Evolutionary conservation across 1,284 basidiomycete species (phyloP).

Genomic region (Phlebopus sp.): DNA sequence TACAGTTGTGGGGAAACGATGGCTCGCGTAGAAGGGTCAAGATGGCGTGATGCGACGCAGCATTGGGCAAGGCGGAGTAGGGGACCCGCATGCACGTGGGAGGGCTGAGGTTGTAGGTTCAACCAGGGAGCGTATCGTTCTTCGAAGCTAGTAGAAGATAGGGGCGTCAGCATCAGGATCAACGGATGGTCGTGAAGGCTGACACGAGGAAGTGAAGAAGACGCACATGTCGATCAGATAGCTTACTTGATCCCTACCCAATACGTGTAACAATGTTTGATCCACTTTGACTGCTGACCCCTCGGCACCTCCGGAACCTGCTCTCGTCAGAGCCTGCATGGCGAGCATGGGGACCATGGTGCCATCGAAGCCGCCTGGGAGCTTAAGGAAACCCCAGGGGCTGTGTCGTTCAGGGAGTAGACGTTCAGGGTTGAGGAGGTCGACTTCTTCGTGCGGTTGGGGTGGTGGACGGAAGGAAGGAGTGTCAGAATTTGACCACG

Average conservation of each 20-base stretch:
- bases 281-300: constrained; percentile 31
- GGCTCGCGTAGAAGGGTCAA: constrained; percentile 34
- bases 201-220: neutral
- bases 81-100: constrained; percentile 25
- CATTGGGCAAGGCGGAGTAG: constrained; percentile 40
- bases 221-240: constrained; percentile 40
- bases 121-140: constrained; percentile 43
- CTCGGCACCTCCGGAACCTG: constrained; percentile 18
- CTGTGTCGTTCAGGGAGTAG: constrained; percentile 32
- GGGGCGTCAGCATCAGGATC: neutral
- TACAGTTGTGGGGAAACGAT: constrained; percentile 41
- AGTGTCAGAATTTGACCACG: constrained; percentile 16
- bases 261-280: constrained; percentile 33
- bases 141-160: constrained; percentile 35
- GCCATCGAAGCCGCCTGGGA: constrained; percentile 37
- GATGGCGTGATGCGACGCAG: constrained; percentile 39
- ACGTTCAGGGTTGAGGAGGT: constrained; percentile 29
- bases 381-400: constrained; percentile 37
- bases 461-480: constrained; percentile 18
- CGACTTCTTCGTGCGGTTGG: constrained; percentile 25
- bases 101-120: constrained; percentile 29
- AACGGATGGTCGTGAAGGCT: neutral
- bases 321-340: constrained; percentile 35
- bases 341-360: constrained; percentile 41
- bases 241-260: constrained; percentile 35